Evolutionary conservation across 768 basidiomycete genomes (phyloP), one percentile per base, ranked within the genome.

Genomic region (Rubroboletus pulcherrimus): DNA sequence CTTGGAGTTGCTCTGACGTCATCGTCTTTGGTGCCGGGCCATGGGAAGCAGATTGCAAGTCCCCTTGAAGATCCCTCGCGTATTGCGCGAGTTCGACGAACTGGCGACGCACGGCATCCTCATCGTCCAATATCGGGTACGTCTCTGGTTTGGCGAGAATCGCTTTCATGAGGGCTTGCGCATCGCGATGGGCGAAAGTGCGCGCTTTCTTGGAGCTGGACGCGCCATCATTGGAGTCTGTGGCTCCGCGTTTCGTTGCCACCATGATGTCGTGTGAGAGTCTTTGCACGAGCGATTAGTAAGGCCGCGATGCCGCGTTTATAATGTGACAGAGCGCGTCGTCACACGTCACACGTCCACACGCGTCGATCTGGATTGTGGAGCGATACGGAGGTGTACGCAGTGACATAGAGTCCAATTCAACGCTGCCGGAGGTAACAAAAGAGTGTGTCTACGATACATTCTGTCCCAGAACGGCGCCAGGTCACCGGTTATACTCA

Each of bases 71-170:
- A 40, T 61, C 44, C 21, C 60, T 66, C 31, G 63, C 73, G 47
- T 77, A 75, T 30, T 52, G 46, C 0, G 74, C 75, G 47, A 77
- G 67, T 3, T 65, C 49, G 24, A 73, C 63, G 15, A 71, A 51
- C 24, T 64, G 58, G 49, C 64, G 61, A 51, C 68, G 63, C 24
- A 70, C 59, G 17, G 55, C 67, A 14, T 71, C 69, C 7, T 71
- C 70, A 45, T 69, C 71, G 19, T 69, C 70, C 17, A 76, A 65
- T 35, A 80, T 58, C 6, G 65, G 61, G 48, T 76, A 78, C 24
- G 59, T 63, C n/a, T 66, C 62, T 31, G 66, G 65, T 40, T 75
- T 67, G 9, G 68, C 68, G 47, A 82, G 71, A 56, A 80, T 73
- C 6, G 68, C 66, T 49, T 73, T 66, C 30, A 78, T 63, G 21